Conservation (phyloP, 495 filamentous ascomycete genomes). For the Talaromyces trachyspermus region DNA sequence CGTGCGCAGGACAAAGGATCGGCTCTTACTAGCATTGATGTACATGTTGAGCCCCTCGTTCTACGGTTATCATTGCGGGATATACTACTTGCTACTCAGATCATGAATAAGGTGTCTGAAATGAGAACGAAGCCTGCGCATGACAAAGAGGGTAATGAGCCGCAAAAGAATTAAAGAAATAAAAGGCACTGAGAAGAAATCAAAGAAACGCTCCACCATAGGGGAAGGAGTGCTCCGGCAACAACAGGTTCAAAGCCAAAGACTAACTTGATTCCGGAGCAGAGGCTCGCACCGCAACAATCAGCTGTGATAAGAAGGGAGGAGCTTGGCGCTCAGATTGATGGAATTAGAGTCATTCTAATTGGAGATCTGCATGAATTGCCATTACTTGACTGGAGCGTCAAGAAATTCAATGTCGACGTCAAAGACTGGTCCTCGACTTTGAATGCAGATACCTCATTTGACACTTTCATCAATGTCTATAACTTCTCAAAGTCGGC, state of each 20-base stretch:
- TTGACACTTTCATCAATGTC: constrained; percentile 91
- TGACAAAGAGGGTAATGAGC: constrained; percentile 42
- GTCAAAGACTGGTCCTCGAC: constrained; percentile 86
- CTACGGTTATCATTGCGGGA: constrained; percentile 86
- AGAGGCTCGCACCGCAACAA: constrained; percentile 19
- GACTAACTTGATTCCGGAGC: constrained; percentile 20
- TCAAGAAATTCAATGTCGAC: constrained; percentile 78
- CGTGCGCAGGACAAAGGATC: constrained; percentile 57
- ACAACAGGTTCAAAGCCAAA: constrained; percentile 20
- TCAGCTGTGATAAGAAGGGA: constrained; percentile 66
- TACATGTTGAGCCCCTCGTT: constrained; percentile 89
- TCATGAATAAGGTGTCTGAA: constrained; percentile 86
- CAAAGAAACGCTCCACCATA: constrained; percentile 43
- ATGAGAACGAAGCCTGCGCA: constrained; percentile 50
- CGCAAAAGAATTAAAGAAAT: constrained; percentile 61
- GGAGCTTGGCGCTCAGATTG: constrained; percentile 73
- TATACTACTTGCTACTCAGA: constrained; percentile 88
- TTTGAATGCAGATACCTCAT: constrained; percentile 76
- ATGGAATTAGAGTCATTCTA: constrained; percentile 85
- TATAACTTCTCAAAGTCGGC: constrained; percentile 99
- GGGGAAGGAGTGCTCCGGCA: neutral
- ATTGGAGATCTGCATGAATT: constrained; percentile 95
- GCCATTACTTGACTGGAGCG: constrained; percentile 86
- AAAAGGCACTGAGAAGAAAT: constrained; percentile 45
- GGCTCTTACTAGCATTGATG: constrained; percentile 66